These are phyloP conservation scores for Camellia granthamiana DNA, from an alignment of 148 eudicot species.

Conservation along the genomic window DNA sequence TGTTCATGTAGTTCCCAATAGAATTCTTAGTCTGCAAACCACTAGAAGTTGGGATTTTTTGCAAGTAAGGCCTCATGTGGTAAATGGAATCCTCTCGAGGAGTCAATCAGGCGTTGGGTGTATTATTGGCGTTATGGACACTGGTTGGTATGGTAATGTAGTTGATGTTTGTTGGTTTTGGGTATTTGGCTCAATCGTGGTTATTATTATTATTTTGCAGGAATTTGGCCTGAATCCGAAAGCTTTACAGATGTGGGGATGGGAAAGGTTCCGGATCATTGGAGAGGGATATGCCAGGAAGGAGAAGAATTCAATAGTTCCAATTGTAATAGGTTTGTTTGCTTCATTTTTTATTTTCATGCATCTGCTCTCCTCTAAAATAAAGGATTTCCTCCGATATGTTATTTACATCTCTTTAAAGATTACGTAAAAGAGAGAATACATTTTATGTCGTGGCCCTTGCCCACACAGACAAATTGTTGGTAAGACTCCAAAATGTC, in stretches of 20 bases:
- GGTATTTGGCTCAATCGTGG: not conserved
- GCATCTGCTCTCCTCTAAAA: not conserved
- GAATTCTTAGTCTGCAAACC: constrained; percentile 36
- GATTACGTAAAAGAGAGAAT: not conserved
- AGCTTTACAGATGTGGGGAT: constrained; percentile 45
- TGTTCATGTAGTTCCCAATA: constrained; percentile 39
- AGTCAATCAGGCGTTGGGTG: constrained; percentile 39
- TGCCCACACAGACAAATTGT: too few species aligned
- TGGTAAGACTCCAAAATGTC: too few species aligned
- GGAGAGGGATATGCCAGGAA: constrained; percentile 49
- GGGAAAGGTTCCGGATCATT: constrained; percentile 37
- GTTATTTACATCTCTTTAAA: not conserved
- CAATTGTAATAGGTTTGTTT: constrained; percentile 42
- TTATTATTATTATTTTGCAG: constrained; percentile 11
- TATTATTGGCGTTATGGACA: constrained; percentile 50
- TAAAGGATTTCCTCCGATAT: not conserved
- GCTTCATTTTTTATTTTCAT: not conserved
- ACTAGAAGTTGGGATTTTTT: constrained; percentile 65
- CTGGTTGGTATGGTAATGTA: constrained; percentile 26
- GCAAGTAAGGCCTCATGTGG: constrained; percentile 28
- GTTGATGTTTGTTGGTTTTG: not conserved
- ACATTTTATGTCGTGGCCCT: not conserved
- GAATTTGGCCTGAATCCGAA: constrained; percentile 53
- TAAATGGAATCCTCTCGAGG: constrained; percentile 36
- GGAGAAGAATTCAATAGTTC: constrained; percentile 44